Conservation (phyloP, 371 early-diverging fungal genomes). For the Smittium culicis region DNA sequence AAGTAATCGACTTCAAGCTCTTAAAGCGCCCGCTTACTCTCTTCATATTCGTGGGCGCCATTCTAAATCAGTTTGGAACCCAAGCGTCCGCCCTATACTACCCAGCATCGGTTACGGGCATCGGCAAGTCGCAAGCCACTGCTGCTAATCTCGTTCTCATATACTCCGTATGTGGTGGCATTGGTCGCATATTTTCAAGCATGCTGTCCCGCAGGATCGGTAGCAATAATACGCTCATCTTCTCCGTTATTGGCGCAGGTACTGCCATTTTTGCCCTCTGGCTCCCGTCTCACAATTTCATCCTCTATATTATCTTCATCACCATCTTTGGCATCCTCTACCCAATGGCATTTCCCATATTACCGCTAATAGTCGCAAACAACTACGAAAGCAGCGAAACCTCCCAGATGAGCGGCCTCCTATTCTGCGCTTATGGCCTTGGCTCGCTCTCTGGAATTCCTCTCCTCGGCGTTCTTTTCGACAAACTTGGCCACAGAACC, state of each 20-base stretch:
- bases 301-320: neutral
- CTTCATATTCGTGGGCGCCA: neutral
- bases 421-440: neutral
- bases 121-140: slow-evolving; percentile 7
- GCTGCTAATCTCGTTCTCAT: slow-evolving; percentile 20
- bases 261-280: slow-evolving; percentile 17
- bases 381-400: neutral
- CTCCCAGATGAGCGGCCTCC: slow-evolving; percentile 1
- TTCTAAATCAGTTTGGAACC: neutral
- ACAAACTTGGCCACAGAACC: slow-evolving; percentile 2
- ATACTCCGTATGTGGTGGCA: slow-evolving; percentile 15
- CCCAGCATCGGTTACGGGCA: neutral
- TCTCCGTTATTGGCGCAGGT: slow-evolving; percentile 13
- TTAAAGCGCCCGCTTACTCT: neutral
- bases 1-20: neutral
- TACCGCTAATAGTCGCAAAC: neutral
- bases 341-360: neutral
- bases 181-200: slow-evolving; percentile 16
- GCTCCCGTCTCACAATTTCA: slow-evolving; percentile 5
- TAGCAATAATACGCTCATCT: slow-evolving; percentile 12
- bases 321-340: neutral
- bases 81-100: neutral
- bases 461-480: neutral
- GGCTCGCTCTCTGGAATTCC: neutral
- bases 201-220: slow-evolving; percentile 15